These are phyloP conservation scores for Hanseniaspora vineae DNA, from an alignment of 805 yeast genomes.

Conservation along the genomic window DNA sequence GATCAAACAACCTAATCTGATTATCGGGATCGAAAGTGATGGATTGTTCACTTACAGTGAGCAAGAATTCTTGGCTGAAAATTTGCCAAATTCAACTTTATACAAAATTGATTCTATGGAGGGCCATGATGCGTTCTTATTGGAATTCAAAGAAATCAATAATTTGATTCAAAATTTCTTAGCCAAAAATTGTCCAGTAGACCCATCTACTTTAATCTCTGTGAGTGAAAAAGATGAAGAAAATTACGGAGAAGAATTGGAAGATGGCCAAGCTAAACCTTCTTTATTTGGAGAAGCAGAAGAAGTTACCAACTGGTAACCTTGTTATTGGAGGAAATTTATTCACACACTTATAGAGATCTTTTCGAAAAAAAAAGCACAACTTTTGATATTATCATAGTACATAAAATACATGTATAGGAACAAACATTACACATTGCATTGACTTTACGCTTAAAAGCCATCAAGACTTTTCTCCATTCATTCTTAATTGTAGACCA, in stretches of 20 bases:
- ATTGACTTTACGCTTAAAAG: too few relatives aligned
- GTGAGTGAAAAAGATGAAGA: conserved; percentile 9
- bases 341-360: background rate
- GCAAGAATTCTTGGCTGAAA: conserved; percentile 69
- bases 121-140: conserved; percentile 92
- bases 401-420: background rate
- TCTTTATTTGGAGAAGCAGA: conserved; percentile 90
- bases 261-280: conserved; percentile 34
- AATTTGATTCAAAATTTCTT: conserved; percentile 57
- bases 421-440: background rate
- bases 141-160: conserved; percentile 79
- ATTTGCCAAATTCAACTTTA: conserved; percentile 56
- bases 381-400: too few relatives aligned
- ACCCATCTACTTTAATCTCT: conserved; percentile 29
- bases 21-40: conserved; percentile 85
- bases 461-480: too few relatives aligned
- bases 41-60: conserved; percentile 88
- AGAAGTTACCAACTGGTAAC: conserved; percentile 83
- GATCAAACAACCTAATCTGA: conserved; percentile 61
- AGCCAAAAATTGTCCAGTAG: conserved; percentile 39
- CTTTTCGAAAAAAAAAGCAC: too few relatives aligned
- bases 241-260: conserved; percentile 28
- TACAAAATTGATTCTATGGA: conserved; percentile 79
- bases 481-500: conserved; percentile 4
- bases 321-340: too few relatives aligned